Percentiles rank a stretch among this genome's conserved stretches.
Conservation (phyloP, 2,329 filamentous ascomycete genomes). For the Trichoderma pleuroti region DNA sequence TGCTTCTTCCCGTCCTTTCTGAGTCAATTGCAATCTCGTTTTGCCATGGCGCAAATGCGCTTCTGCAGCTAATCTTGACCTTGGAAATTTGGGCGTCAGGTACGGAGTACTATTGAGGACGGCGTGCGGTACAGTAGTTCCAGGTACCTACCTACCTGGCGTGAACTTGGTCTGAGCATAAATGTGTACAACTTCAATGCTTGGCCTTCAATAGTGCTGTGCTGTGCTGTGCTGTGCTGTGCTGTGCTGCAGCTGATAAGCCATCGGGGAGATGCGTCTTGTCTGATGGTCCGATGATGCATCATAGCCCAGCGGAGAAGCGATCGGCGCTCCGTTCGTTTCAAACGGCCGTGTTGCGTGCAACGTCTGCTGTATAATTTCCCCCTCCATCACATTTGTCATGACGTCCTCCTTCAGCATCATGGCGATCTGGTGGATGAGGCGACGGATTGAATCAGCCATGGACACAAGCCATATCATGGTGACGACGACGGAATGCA, state of each 20-base stretch:
- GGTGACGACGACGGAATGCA: background rate
- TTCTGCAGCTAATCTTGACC: background rate
- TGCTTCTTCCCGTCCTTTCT: background rate
- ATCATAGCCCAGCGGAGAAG: background rate
- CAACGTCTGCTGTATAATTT: background rate
- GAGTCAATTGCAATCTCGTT: background rate
- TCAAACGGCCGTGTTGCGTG: background rate
- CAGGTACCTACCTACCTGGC: too few relatives aligned
- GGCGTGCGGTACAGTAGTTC: background rate
- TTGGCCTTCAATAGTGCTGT: background rate
- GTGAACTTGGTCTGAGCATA: background rate
- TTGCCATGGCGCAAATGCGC: background rate
- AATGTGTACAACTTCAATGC: background rate
- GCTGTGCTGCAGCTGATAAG: background rate
- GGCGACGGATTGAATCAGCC: background rate
- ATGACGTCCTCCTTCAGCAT: conserved; percentile 9
- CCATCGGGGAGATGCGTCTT: background rate
- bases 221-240: background rate
- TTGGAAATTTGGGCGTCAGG: background rate
- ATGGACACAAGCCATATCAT: background rate
- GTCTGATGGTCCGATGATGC: background rate
- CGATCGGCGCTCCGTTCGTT: conserved; percentile 1
- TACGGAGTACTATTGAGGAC: background rate
- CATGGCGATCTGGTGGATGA: background rate
- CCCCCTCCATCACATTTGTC: conserved; percentile 3